phyloP scores from a whole-genome alignment of 2,329 filamentous ascomycete species.

The Epichloe scottii region DNA sequence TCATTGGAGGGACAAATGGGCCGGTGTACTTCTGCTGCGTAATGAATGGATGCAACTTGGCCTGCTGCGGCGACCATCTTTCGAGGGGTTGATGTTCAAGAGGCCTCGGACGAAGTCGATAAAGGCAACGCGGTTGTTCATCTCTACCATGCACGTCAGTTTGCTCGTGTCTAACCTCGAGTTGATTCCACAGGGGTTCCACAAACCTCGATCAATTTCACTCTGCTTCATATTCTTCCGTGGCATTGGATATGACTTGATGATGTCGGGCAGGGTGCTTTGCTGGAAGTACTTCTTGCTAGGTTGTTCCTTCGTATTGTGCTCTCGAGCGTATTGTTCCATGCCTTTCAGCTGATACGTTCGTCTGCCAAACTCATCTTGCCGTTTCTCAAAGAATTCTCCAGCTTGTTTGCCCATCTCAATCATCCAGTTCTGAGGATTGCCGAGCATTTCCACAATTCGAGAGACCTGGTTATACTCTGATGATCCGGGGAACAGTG shows the following conservation, averaged over 20 bases:
- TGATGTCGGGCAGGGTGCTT: conserved; percentile 88
- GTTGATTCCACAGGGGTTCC: neutral
- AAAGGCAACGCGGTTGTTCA: conserved; percentile 94
- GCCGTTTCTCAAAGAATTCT: conserved; percentile 89
- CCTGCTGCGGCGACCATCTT: conserved; percentile 94
- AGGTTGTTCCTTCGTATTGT: conserved; percentile 92
- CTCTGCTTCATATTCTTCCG: conserved; percentile 98
- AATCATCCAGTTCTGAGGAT: conserved; percentile 97
- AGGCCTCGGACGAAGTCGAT: conserved; percentile 95
- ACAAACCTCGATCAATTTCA: conserved; percentile 81
- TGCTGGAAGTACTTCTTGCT: conserved; percentile 99
- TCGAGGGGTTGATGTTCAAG: conserved; percentile 88
- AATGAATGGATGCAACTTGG: conserved; percentile 94
- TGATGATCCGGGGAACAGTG: conserved; percentile 90
- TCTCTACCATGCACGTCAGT: conserved; percentile 49
- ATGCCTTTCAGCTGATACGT: conserved; percentile 90
- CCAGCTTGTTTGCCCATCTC: conserved; percentile 97
- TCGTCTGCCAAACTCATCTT: conserved; percentile 84
- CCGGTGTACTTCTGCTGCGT: conserved; percentile 96
- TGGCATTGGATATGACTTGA: conserved; percentile 95
- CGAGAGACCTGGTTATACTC: conserved; percentile 97
- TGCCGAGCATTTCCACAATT: conserved; percentile 95
- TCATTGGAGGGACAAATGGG: conserved; percentile 94
- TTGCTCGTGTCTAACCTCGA: neutral
- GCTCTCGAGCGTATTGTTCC: conserved; percentile 94